Conservation (phyloP, 2,329 filamentous ascomycete species). For the Aotearoamyces nothofagi region DNA sequence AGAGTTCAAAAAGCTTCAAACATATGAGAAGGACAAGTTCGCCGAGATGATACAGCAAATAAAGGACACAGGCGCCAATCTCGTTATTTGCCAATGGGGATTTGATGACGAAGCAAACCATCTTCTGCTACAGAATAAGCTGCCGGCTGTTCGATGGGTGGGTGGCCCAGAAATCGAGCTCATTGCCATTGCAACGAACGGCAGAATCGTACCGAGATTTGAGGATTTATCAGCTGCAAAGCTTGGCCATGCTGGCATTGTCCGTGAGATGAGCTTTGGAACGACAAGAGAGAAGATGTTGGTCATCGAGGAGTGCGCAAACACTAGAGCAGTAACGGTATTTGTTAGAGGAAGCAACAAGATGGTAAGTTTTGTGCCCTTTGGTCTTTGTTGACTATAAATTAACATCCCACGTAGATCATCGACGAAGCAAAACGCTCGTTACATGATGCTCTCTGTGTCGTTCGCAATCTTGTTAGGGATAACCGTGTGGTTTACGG, state of each 20-base stretch:
- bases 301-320: slow-evolving; percentile 97
- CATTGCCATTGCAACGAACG: slow-evolving; percentile 96
- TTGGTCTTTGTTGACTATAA: too few species aligned
- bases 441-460: slow-evolving; percentile 91
- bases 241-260: slow-evolving; percentile 76
- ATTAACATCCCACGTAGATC: too few species aligned
- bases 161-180: slow-evolving; percentile 96
- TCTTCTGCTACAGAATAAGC: slow-evolving; percentile 83
- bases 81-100: slow-evolving; percentile 98
- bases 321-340: slow-evolving; percentile 88
- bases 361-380: slow-evolving; percentile 62
- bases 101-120: slow-evolving; percentile 99
- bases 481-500: slow-evolving; percentile 98
- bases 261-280: slow-evolving; percentile 90
- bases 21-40: slow-evolving; percentile 92
- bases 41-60: slow-evolving; percentile 97
- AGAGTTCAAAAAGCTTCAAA: slow-evolving; percentile 96
- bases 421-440: slow-evolving; percentile 98
- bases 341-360: slow-evolving; percentile 98
- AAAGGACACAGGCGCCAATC: slow-evolving; percentile 91
- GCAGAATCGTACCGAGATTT: slow-evolving; percentile 91
- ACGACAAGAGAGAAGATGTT: slow-evolving; percentile 99
- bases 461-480: slow-evolving; percentile 87
- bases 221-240: slow-evolving; percentile 87
- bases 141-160: slow-evolving; percentile 95